Conservation (phyloP, 805 yeast species). For the Myxozyma sirexii region DNA sequence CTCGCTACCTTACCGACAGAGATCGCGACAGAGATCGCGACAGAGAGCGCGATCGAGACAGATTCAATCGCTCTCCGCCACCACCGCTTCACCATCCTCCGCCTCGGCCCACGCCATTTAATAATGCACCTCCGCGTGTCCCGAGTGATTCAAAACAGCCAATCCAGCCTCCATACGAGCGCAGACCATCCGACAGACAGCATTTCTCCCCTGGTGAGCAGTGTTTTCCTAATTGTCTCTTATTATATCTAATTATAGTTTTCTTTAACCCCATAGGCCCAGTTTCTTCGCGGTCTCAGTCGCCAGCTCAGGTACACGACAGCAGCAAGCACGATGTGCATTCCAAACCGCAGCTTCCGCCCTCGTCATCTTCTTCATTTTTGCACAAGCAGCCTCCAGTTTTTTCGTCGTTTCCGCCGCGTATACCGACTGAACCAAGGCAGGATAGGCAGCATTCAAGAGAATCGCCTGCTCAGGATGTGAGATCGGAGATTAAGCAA, state of each 20-base stretch:
- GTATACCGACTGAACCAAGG: slow-evolving; percentile 1
- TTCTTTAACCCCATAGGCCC: background rate
- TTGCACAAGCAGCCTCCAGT: background rate
- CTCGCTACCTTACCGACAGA: background rate
- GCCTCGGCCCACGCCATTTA: background rate
- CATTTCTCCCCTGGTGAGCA: background rate
- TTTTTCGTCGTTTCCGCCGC: background rate
- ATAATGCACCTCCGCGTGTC: background rate
- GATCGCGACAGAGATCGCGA: slow-evolving; percentile 8
- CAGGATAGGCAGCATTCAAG: background rate
- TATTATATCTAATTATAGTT: background rate
- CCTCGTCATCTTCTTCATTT: background rate
- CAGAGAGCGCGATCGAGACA: slow-evolving; percentile 13
- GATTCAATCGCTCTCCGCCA: background rate
- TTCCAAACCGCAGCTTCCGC: background rate
- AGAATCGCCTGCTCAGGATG: background rate
- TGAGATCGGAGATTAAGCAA: too few relatives aligned
- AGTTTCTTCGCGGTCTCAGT: background rate
- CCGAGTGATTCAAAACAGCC: background rate
- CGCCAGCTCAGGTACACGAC: background rate
- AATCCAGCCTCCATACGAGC: background rate
- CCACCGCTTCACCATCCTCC: background rate
- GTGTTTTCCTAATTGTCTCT: background rate
- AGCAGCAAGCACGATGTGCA: background rate
- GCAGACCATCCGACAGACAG: background rate